phyloP scores from a whole-genome alignment of 1,139 yeast genomes.

The Geotrichum fermentans region DNA sequence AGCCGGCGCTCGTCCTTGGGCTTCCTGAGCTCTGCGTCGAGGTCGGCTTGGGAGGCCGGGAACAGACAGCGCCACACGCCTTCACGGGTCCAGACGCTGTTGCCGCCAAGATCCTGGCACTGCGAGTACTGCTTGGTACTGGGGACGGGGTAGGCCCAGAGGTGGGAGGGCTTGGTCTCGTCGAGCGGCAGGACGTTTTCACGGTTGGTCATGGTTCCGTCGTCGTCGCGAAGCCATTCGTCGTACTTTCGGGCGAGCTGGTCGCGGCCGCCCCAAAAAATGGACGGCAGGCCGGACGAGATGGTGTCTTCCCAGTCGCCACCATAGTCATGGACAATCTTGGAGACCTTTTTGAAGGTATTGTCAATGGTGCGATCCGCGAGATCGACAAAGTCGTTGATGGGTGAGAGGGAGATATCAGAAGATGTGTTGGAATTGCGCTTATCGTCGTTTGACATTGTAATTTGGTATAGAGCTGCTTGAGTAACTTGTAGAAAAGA shows the following conservation, averaged over 20 bases:
- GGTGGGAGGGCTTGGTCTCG: constrained; percentile 13
- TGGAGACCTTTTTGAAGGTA: constrained; percentile 1
- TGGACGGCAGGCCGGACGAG: constrained; percentile 13
- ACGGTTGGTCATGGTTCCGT: neutral
- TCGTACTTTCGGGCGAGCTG: neutral
- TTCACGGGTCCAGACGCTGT: constrained; percentile 66
- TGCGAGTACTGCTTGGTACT: constrained; percentile 53
- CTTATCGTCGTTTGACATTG: constrained; percentile 4
- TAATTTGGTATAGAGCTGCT: too few relatives aligned
- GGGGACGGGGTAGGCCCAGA: constrained; percentile 58
- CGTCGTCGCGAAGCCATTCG: neutral
- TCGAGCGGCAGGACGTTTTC: constrained; percentile 8
- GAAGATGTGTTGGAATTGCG: neutral
- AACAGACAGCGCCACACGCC: constrained; percentile 89
- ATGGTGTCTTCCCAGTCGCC: constrained; percentile 8
- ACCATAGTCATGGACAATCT: neutral
- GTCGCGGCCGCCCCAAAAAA: constrained; percentile 11
- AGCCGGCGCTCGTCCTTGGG: constrained; percentile 1
- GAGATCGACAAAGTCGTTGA: constrained; percentile 5
- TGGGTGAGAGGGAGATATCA: constrained; percentile 1
- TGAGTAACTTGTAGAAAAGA: neutral
- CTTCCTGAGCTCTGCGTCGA: constrained; percentile 2
- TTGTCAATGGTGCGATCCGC: constrained; percentile 2
- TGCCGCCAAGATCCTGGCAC: constrained; percentile 55
- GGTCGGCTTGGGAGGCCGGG: constrained; percentile 40